These are phyloP conservation scores for Psophocarpus tetragonolobus DNA, from an alignment of 306 rosid species.

Conservation along the genomic window DNA sequence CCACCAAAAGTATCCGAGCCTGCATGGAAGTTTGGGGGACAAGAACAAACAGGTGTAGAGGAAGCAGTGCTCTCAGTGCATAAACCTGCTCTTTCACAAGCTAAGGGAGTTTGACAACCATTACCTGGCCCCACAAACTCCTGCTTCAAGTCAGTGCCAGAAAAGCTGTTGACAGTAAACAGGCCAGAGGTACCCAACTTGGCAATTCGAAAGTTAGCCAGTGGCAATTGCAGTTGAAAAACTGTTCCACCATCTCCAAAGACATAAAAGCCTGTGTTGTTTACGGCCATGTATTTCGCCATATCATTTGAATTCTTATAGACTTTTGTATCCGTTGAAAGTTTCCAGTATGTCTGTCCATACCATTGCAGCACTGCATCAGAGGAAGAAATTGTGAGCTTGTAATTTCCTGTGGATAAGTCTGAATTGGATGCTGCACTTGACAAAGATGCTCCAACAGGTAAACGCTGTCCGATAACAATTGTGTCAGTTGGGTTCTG, in stretches of 20 bases:
- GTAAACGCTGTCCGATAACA: constrained; percentile 70
- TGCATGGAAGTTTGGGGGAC: constrained; percentile 62
- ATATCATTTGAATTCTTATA: constrained; percentile 40
- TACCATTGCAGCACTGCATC: constrained; percentile 76
- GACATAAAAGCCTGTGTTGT: constrained; percentile 62
- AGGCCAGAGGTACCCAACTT: constrained; percentile 59
- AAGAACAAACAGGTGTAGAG: constrained; percentile 62
- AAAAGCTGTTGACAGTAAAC: constrained; percentile 60
- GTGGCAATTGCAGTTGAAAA: constrained; percentile 51
- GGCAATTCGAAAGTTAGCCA: constrained; percentile 56
- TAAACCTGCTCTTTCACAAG: constrained; percentile 71
- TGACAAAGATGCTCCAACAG: constrained; percentile 55
- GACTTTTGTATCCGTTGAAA: constrained; percentile 56
- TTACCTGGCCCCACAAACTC: constrained; percentile 66
- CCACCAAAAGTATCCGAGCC: constrained; percentile 44
- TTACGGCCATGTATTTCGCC: constrained; percentile 62
- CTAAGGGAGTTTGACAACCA: constrained; percentile 62
- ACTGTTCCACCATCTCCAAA: constrained; percentile 59
- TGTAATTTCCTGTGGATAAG: constrained; percentile 64
- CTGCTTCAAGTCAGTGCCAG: constrained; percentile 47
- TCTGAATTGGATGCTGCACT: constrained; percentile 47
- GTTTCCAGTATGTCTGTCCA: constrained; percentile 80
- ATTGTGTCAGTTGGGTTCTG: constrained; percentile 79
- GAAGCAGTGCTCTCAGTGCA: constrained; percentile 49
- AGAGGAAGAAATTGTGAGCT: constrained; percentile 46